Base-by-base conservation (phyloP, 2,329 filamentous ascomycete genomes). In the Epichloe gansuensis region DNA sequence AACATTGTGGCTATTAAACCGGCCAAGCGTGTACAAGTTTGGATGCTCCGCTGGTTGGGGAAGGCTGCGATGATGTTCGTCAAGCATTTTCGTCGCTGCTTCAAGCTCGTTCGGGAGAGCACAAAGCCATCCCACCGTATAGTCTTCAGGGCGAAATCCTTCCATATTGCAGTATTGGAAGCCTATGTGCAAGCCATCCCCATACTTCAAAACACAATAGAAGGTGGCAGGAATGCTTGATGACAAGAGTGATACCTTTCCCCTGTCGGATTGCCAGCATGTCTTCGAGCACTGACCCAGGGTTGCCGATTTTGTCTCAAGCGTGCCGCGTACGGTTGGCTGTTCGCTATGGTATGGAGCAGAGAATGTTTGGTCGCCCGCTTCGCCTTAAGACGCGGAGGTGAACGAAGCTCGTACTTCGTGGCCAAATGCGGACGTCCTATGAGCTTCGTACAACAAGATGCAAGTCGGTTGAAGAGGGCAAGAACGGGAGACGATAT, bases 1-100 rank as follows among this genome's bases (percentile, higher is more conserved):
- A 17, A 67, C 60, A 37, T 65, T 65, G 46, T 68, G 65, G 1
- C 46, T 47, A 0, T 59, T 56, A 28, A 69, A 60, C 5, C 48
- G 48, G 9, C 65, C 64, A 1, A 63, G 46, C 0, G 53, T 62
- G 46, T 67, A 67, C 1, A 54, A 34, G 17, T 56, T 56, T 42
- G 38, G 47, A 49, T 49, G 37, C 4, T 43, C 47, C 11, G 38
- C 9, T 13, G n/a, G 21, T 49, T 42, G 47, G 1, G n/a, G 21
- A 15, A 43, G 37, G 25, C 15, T 25, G 21, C 38, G 21, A 43
- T 49, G 47, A 3, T 15, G 37, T 17, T 42, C 23, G 28, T 49
- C 38, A 9, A 49, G 15, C 47, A 49, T 49, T 25, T 42, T 43
- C 15, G 25, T 42, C 6, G 47, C 47, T 15, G 47, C 47, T 8